These are phyloP conservation scores for Hysterium pulicare DNA, from an alignment of 2,329 filamentous ascomycete species.

Conservation along the genomic window DNA sequence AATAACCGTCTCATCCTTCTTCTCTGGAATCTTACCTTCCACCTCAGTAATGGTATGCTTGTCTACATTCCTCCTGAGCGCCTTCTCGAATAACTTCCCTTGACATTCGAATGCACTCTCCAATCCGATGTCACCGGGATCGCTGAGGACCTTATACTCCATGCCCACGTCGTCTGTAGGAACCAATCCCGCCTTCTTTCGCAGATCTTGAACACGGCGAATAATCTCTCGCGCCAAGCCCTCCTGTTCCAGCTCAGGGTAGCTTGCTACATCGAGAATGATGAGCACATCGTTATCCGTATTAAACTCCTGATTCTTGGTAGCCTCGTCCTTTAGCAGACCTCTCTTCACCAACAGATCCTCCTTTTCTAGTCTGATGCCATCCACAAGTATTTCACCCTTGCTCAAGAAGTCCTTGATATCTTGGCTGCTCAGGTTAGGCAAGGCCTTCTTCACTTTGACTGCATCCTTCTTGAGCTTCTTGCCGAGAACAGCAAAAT, in stretches of 20 bases:
- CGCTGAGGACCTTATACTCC: conserved; percentile 79
- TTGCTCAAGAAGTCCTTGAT: conserved; percentile 74
- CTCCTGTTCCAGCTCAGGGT: conserved; percentile 83
- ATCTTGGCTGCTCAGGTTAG: conserved; percentile 71
- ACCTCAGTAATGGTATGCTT: conserved; percentile 60
- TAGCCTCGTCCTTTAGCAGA: conserved; percentile 67
- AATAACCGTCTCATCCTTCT: conserved; percentile 58
- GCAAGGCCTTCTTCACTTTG: conserved; percentile 87
- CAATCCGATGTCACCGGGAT: conserved; percentile 74
- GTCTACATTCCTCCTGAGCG: conserved; percentile 72
- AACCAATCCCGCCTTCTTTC: conserved; percentile 89
- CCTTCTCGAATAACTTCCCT: conserved; percentile 67
- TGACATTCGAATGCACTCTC: conserved; percentile 68
- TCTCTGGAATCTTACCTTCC: conserved; percentile 55
- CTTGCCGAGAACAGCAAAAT: conserved; percentile 93
- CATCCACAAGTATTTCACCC: conserved; percentile 77
- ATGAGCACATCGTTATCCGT: conserved; percentile 87
- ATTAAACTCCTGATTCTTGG: conserved; percentile 77
- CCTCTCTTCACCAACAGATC: conserved; percentile 81
- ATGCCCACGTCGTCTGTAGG: conserved; percentile 94
- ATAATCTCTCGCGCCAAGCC: conserved; percentile 89
- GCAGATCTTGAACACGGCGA: conserved; percentile 83
- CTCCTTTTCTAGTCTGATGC: conserved; percentile 75
- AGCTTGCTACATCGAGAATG: conserved; percentile 77
- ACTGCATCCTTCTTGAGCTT: conserved; percentile 94